Evolutionary conservation across 805 yeast species (phyloP).

Genomic region (Candida mattraensis): DNA sequence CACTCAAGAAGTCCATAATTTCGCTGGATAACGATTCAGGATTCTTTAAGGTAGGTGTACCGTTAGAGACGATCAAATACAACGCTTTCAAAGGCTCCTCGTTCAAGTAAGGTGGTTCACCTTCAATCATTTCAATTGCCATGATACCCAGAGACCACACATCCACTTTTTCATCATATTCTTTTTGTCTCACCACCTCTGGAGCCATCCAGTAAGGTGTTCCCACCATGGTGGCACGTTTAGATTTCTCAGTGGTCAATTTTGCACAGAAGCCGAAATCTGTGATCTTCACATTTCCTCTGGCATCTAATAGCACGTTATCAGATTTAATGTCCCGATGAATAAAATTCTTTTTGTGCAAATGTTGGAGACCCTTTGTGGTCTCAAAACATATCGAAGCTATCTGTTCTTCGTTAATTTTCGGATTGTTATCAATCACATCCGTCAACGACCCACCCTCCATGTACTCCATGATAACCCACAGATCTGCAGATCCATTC

Average conservation of each 20-base stretch:
- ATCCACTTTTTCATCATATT: slow-evolving; percentile 95
- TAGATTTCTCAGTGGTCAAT: slow-evolving; percentile 72
- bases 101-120: slow-evolving; percentile 96
- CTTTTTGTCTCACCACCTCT: slow-evolving; percentile 92
- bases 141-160: slow-evolving; percentile 98
- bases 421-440: slow-evolving; percentile 85
- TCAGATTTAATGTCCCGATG: slow-evolving; percentile 98
- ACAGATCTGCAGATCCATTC: slow-evolving; percentile 74
- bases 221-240: slow-evolving; percentile 98
- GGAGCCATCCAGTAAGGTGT: slow-evolving; percentile 99
- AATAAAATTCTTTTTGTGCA: slow-evolving; percentile 89
- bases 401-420: slow-evolving; percentile 82
- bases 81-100: slow-evolving; percentile 94
- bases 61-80: slow-evolving; percentile 92
- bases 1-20: slow-evolving; percentile 82
- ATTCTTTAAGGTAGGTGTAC: slow-evolving; percentile 90
- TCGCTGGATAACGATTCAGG: slow-evolving; percentile 70
- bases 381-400: slow-evolving; percentile 91
- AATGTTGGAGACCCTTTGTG: slow-evolving; percentile 83
- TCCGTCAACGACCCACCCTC: slow-evolving; percentile 98
- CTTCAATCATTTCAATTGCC: slow-evolving; percentile 98
- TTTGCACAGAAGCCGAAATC: slow-evolving; percentile 98
- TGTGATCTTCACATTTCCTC: slow-evolving; percentile 88
- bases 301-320: slow-evolving; percentile 78
- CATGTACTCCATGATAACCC: slow-evolving; percentile 99